Percentiles rank a stretch among this genome's conserved stretches.
Evolutionary conservation across 179 eudicot species (phyloP).

Genomic region (Spinacia oleracea): DNA sequence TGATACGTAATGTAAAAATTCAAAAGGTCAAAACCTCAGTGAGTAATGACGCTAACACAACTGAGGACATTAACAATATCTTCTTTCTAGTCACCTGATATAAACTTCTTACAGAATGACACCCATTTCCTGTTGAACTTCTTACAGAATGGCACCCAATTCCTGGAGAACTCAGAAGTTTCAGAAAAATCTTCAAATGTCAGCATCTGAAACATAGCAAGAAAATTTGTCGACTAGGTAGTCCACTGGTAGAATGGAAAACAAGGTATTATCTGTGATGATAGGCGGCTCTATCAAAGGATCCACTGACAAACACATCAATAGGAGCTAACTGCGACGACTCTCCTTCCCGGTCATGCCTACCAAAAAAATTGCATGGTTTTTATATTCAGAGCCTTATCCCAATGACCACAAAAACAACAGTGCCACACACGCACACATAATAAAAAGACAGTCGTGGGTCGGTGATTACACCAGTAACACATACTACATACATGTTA

Average conservation of each 20-base stretch:
- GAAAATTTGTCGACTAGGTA: constrained; percentile 86
- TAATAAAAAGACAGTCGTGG: neutral
- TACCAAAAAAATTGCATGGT: constrained; percentile 24
- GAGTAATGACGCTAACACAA: too few relatives aligned
- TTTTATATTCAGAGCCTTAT: constrained; percentile 8
- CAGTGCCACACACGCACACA: too few relatives aligned
- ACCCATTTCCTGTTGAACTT: too few relatives aligned
- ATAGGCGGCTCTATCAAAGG: constrained; percentile 85
- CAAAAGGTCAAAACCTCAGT: too few relatives aligned
- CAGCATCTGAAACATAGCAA: constrained; percentile 87
- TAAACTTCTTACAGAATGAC: too few relatives aligned
- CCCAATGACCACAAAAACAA: neutral
- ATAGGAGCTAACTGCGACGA: constrained; percentile 82
- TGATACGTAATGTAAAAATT: too few relatives aligned
- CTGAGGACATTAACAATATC: too few relatives aligned
- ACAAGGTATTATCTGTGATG: constrained; percentile 74
- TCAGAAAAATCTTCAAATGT: constrained; percentile 84
- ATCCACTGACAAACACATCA: constrained; percentile 83
- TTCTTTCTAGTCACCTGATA: too few relatives aligned
- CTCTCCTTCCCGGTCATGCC: constrained; percentile 85
- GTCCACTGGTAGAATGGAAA: constrained; percentile 84
- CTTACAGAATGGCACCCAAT: constrained; percentile 89
- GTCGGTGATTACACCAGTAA: neutral
- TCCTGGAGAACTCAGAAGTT: constrained; percentile 82
- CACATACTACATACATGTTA: neutral